Percentiles rank a stretch among this genome's conserved stretches.
These are phyloP conservation scores for Coleophoma crateriformis DNA, from an alignment of 2,329 filamentous ascomycete genomes.

Conservation along the genomic window DNA sequence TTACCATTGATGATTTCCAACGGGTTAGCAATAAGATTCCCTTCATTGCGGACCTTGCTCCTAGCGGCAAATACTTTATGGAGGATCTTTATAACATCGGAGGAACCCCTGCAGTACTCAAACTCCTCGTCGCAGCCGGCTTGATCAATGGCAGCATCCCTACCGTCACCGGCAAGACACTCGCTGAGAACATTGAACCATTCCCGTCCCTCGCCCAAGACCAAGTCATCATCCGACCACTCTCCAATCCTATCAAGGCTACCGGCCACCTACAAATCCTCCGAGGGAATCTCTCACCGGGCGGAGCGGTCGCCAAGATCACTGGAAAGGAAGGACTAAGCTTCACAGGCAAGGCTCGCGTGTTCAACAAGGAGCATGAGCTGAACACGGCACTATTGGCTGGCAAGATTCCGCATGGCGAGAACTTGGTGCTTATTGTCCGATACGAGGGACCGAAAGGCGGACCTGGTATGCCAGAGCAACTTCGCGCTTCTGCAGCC, in stretches of 20 bases:
- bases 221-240: constrained; percentile 76
- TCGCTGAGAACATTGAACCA: constrained; percentile 73
- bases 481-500: constrained; percentile 80
- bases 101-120: constrained; percentile 80
- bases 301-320: constrained; percentile 90
- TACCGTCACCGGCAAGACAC: constrained; percentile 79
- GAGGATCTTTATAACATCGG: constrained; percentile 83
- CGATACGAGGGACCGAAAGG: constrained; percentile 92
- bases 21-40: constrained; percentile 64
- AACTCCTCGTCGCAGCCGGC: constrained; percentile 71
- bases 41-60: constrained; percentile 67
- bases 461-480: constrained; percentile 94
- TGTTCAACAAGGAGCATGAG: constrained; percentile 81
- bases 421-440: constrained; percentile 85
- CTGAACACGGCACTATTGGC: constrained; percentile 69
- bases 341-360: constrained; percentile 75
- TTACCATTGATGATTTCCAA: constrained; percentile 66
- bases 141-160: constrained; percentile 72
- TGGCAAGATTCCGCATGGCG: constrained; percentile 62
- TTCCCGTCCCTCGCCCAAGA: constrained; percentile 73
- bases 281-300: constrained; percentile 80
- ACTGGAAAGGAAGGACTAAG: constrained; percentile 86
- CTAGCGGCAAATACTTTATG: constrained; percentile 80
- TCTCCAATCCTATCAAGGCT: constrained; percentile 71
- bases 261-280: constrained; percentile 88